Conservation (phyloP, 2,329 filamentous ascomycete genomes). For the Claviceps arundinis region DNA sequence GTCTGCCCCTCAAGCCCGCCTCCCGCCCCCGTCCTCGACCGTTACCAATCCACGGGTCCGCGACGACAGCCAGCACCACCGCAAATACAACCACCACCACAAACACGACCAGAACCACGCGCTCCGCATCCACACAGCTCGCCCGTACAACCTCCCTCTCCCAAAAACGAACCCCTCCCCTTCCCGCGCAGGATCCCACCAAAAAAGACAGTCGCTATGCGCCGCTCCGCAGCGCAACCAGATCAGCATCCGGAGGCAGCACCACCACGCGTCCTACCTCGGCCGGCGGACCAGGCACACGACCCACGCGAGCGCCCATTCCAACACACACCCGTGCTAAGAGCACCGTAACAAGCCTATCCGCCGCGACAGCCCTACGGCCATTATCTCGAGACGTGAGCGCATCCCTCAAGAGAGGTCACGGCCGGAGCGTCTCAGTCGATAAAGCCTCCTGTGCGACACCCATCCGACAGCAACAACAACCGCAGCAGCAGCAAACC, state of each 20-base stretch:
- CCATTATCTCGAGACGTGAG: constrained; percentile 15
- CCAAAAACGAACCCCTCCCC: neutral
- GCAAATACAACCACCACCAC: neutral
- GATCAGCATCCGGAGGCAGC: constrained; percentile 11
- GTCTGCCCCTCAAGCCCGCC: constrained; percentile 34
- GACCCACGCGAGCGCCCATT: constrained; percentile 7
- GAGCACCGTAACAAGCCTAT: constrained; percentile 18
- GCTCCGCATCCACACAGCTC: constrained; percentile 6
- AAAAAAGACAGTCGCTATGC: constrained; percentile 19
- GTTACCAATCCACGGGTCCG: constrained; percentile 13
- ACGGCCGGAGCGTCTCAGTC: constrained; percentile 9
- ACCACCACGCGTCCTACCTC: constrained; percentile 18
- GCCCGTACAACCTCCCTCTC: constrained; percentile 13
- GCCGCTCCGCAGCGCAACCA: constrained; percentile 20
- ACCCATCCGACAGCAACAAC: constrained; percentile 1
- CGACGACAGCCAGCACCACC: constrained; percentile 7
- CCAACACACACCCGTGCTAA: constrained; percentile 18
- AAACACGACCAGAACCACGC: constrained; percentile 3
- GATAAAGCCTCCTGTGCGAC: constrained; percentile 8
- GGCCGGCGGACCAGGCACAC: constrained; percentile 7
- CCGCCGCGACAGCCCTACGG: constrained; percentile 15
- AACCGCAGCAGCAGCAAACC: neutral
- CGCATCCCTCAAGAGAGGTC: neutral
- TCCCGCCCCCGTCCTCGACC: constrained; percentile 14
- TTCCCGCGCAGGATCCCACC: constrained; percentile 3